Conservation (phyloP, 2,329 filamentous ascomycete species). For the Stagonosporopsis cucurbitacearum region DNA sequence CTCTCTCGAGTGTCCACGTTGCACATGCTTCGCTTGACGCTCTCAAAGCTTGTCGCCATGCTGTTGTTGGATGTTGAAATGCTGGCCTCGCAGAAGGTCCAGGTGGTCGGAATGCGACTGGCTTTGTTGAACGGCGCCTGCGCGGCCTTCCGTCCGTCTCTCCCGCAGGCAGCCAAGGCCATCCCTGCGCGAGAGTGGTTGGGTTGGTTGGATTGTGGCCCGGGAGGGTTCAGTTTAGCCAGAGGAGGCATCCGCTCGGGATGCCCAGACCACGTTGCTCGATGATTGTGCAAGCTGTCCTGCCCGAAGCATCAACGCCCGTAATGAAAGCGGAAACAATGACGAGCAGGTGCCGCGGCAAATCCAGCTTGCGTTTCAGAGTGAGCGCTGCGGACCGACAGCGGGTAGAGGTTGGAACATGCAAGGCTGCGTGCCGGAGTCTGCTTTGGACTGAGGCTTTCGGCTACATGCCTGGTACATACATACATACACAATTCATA, state of each 20-base stretch:
- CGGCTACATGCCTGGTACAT: too few relatives aligned
- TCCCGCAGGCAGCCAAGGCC: conserved; percentile 38
- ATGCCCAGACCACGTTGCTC: conserved; percentile 20
- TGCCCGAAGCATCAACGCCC: conserved; percentile 39
- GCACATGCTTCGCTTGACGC: conserved; percentile 40
- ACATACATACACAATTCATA: too few relatives aligned
- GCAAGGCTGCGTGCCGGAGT: neutral
- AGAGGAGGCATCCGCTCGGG: conserved; percentile 36
- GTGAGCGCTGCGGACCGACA: conserved; percentile 34
- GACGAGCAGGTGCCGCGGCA: conserved; percentile 36
- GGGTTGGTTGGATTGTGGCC: conserved; percentile 10
- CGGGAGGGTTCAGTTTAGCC: conserved; percentile 50
- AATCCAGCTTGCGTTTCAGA: conserved; percentile 41
- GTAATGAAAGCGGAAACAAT: conserved; percentile 38
- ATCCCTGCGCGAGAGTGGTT: conserved; percentile 35
- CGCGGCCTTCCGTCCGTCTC: conserved; percentile 47
- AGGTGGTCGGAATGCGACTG: conserved; percentile 31
- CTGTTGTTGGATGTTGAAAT: too few relatives aligned
- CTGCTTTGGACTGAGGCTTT: too few relatives aligned
- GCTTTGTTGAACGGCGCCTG: conserved; percentile 27
- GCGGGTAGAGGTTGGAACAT: conserved; percentile 5
- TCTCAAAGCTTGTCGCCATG: conserved; percentile 19
- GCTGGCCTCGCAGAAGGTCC: conserved; percentile 26
- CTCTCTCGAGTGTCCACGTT: conserved; percentile 49
- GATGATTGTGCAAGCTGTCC: conserved; percentile 26